Base-by-base conservation (phyloP, 495 filamentous ascomycete genomes). In the Rusavskia elegans region DNA sequence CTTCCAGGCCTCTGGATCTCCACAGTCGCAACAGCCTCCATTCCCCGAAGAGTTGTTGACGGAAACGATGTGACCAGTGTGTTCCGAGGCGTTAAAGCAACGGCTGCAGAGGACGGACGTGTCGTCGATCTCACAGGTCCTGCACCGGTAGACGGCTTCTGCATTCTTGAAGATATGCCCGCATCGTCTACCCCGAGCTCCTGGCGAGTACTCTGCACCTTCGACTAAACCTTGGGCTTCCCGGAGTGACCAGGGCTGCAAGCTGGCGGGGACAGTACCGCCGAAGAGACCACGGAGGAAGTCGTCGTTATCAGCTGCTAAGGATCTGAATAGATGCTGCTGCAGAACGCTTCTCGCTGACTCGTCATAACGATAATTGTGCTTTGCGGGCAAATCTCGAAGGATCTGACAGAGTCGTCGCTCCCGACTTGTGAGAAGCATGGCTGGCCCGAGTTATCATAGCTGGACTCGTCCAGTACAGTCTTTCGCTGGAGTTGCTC, bases 21-120 rank as follows among this genome's bases (percentile, higher is more conserved):
- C 93, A 62, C 92, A 98, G 61, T 98, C 92, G 63, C 92, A 98
- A 67, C 92, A 97, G 37, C 93, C 92, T 60, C 81, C 87, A 61
- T 95, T 95, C 2, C 90, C 90, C 1, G 80, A 78, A 1, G 89
- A 93, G 35, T 94, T 76, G 48, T 71, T 84, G 42, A 96, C 82
- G 56, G 85, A 80, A 45, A 97, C 89, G 66, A 84, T 83, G 63
- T 98, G 92, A 25, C 80, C 87, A n/a, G 85, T 83, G 65, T 98
- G 92, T 61, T 97, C 92, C 14, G 89, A 96, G 7, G 88, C 76
- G 57, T 96, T 88, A 63, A 96, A 97, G 66, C 92, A 98, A 62
- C 84, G 79, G 66, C 85, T 81, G 66, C 87, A 94, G 38, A 94
- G 73, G 46, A 87, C 85, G 57, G 84, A 89, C 0, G 87, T 92